A percentile compares a stretch with the other conserved stretches of the same genome.
Evolutionary conservation across 2,329 filamentous ascomycete species (phyloP).

Genomic region (Drechslerella coelobrocha): DNA sequence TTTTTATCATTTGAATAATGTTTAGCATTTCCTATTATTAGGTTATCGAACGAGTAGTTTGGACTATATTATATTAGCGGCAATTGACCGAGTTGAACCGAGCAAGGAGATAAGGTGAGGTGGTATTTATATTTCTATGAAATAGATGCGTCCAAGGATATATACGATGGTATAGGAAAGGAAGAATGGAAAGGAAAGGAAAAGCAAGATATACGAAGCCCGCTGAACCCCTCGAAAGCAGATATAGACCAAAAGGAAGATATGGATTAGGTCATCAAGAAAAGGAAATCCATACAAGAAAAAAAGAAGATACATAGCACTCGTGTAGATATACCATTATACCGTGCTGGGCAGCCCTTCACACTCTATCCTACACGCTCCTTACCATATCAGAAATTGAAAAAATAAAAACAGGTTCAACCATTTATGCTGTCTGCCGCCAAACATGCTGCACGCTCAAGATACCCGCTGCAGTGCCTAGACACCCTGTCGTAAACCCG

Average conservation of each 20-base stretch:
- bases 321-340: conserved; percentile 29
- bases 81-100: background rate
- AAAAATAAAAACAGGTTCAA: too few relatives aligned
- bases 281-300: conserved; percentile 19
- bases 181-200: conserved; percentile 20
- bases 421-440: conserved; percentile 57
- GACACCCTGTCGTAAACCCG: conserved; percentile 67
- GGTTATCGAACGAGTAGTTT: too few relatives aligned
- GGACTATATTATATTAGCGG: background rate
- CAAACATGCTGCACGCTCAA: conserved; percentile 61
- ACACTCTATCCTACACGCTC: background rate
- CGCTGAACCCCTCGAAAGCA: conserved; percentile 36
- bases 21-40: too few relatives aligned
- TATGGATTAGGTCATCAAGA: too few relatives aligned
- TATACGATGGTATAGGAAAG: conserved; percentile 10
- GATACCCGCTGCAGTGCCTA: conserved; percentile 63
- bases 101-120: conserved; percentile 10
- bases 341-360: background rate
- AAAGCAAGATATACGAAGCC: too few relatives aligned
- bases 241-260: conserved; percentile 15
- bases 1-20: too few relatives aligned
- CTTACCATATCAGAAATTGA: too few relatives aligned
- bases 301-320: conserved; percentile 6
- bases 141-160: conserved; percentile 16
- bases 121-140: conserved; percentile 9